Evolutionary conservation across 2,329 filamentous ascomycete genomes (phyloP).

Genomic region (Epichloe uncinata): DNA sequence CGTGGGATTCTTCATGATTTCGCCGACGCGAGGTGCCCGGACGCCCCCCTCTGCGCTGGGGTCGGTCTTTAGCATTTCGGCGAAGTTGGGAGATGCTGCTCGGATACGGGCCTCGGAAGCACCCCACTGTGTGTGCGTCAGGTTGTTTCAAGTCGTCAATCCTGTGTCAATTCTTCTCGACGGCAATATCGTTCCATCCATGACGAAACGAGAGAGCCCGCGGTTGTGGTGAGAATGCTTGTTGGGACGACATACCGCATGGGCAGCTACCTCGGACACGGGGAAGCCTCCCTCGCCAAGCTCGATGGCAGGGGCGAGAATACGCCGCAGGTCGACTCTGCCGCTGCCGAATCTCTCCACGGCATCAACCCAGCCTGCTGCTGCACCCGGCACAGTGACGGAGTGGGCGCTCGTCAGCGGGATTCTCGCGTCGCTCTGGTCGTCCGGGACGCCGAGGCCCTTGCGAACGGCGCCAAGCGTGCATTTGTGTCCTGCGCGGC

Average conservation of each 20-base stretch:
- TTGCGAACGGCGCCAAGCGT: conserved; percentile 58
- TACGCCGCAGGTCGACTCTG: conserved; percentile 60
- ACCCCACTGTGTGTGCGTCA: conserved; percentile 58
- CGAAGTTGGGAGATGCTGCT: conserved; percentile 68
- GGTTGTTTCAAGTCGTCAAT: too few relatives aligned
- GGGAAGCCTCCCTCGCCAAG: conserved; percentile 78
- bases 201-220: background rate
- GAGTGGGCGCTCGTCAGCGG: conserved; percentile 66
- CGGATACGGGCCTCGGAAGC: conserved; percentile 49
- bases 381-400: conserved; percentile 78
- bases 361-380: conserved; percentile 87
- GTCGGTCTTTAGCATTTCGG: conserved; percentile 78
- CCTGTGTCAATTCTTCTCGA: too few relatives aligned
- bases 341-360: conserved; percentile 83
- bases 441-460: conserved; percentile 52
- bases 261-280: conserved; percentile 65
- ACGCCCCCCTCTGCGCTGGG: conserved; percentile 54
- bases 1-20: conserved; percentile 77
- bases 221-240: too few relatives aligned
- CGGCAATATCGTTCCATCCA: background rate
- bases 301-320: conserved; percentile 71
- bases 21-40: conserved; percentile 63
- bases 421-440: conserved; percentile 40
- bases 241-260: conserved; percentile 39
- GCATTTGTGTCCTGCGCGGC: conserved; percentile 58